Percentiles rank a stretch among this genome's conserved stretches.
These are phyloP conservation scores for Truncatella angustata DNA, from an alignment of 2,329 filamentous ascomycete species.

Conservation along the genomic window DNA sequence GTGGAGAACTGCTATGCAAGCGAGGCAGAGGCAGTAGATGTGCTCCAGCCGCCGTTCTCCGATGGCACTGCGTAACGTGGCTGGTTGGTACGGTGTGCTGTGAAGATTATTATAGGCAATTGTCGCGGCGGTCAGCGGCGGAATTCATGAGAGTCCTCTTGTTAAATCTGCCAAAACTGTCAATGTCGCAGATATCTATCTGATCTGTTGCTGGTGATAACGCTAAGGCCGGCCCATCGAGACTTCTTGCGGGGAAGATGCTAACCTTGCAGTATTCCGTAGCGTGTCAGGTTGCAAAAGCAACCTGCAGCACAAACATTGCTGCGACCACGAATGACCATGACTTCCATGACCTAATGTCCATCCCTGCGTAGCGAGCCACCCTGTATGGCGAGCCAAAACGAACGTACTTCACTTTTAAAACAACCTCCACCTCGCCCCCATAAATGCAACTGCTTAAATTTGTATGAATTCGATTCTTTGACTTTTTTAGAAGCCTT, in stretches of 20 bases:
- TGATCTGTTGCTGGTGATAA: no score
- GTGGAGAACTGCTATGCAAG: background rate
- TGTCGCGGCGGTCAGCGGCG: background rate
- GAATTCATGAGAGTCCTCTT: no score
- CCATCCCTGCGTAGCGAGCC: slow-evolving; percentile 2
- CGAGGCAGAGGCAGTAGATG: background rate
- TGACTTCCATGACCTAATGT: background rate
- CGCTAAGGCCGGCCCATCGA: no score
- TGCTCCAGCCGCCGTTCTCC: background rate
- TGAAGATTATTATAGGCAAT: no score
- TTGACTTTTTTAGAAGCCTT: background rate
- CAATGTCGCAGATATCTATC: background rate
- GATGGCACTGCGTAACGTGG: background rate
- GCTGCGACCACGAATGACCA: no score
- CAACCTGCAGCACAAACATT: no score
- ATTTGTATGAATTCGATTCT: background rate
- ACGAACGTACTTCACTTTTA: slow-evolving; percentile 2
- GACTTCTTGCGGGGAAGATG: no score
- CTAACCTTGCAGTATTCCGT: no score
- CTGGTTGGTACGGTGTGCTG: no score
- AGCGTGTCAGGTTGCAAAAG: no score
- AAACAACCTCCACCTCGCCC: background rate
- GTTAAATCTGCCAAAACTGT: no score
- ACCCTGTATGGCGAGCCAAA: slow-evolving; percentile 6
- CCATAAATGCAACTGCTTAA: background rate